phyloP scores from a whole-genome alignment of 2,329 filamentous ascomycete genomes.

The Acrodontium crateriforme region DNA sequence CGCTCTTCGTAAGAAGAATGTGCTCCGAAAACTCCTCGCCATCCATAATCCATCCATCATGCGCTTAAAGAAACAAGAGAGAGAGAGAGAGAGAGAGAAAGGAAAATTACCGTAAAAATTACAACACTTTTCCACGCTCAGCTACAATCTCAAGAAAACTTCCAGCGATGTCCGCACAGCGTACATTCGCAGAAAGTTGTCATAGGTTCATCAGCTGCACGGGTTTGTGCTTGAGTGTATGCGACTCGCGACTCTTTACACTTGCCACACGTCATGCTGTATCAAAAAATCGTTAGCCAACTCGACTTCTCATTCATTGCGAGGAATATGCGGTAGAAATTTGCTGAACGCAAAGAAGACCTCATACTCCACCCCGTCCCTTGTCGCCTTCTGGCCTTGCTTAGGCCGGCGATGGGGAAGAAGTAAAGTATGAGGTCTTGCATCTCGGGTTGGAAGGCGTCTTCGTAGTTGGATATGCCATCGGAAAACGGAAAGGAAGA shows the following conservation, averaged over 20 bases:
- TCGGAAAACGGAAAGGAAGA: not conserved
- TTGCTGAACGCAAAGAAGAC: constrained; percentile 18
- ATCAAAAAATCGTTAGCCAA: constrained; percentile 31
- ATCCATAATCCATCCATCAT: too few species aligned
- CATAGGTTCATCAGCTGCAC: constrained; percentile 83
- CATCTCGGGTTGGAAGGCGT: too few species aligned
- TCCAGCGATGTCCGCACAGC: constrained; percentile 38
- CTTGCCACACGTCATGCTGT: constrained; percentile 72
- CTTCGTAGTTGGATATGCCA: too few species aligned
- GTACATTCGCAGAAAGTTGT: constrained; percentile 43
- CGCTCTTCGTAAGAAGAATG: too few species aligned
- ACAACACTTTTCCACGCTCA: not conserved
- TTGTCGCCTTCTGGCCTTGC: not conserved
- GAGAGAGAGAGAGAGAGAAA: not conserved
- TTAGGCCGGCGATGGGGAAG: constrained; percentile 1
- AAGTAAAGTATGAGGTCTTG: constrained; percentile 12
- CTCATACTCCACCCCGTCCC: constrained; percentile 10
- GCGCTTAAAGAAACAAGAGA: not conserved
- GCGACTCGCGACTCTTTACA: constrained; percentile 90
- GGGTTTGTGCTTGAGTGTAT: constrained; percentile 91
- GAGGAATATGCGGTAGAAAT: constrained; percentile 1
- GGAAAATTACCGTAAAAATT: too few species aligned
- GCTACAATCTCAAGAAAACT: constrained; percentile 33
- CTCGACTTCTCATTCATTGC: not conserved
- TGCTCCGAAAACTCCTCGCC: too few species aligned